phyloP scores from a whole-genome alignment of 495 filamentous ascomycete species.

The Lasiosphaeria miniovina region DNA sequence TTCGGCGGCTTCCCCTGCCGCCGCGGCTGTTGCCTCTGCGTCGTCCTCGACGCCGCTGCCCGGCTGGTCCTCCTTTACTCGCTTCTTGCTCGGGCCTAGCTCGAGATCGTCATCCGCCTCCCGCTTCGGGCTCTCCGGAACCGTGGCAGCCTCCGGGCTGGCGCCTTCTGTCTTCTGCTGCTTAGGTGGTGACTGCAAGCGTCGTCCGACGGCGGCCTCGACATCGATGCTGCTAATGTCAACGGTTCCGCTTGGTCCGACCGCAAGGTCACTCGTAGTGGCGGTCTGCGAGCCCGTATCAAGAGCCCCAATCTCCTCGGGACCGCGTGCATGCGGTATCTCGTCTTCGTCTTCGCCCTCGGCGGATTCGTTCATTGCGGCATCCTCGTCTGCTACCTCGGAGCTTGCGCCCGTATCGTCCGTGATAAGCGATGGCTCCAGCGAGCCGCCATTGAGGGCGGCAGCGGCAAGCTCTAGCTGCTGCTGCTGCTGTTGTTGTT shows the following conservation, averaged over 20 bases:
- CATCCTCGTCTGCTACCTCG: conserved; percentile 31
- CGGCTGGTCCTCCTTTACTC: conserved; percentile 33
- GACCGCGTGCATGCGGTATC: conserved; percentile 75
- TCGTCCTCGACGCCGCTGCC: conserved; percentile 17
- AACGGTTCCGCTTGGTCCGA: conserved; percentile 26
- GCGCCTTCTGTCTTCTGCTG: background rate
- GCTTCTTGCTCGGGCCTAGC: conserved; percentile 32
- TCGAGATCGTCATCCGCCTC: conserved; percentile 45
- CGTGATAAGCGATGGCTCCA: background rate
- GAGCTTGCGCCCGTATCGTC: background rate
- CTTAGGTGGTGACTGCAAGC: conserved; percentile 20
- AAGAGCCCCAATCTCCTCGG: conserved; percentile 76
- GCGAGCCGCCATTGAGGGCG: conserved; percentile 27
- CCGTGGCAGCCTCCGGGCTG: conserved; percentile 1
- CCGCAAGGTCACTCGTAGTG: conserved; percentile 20
- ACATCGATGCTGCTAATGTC: conserved; percentile 51
- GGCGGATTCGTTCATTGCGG: conserved; percentile 24
- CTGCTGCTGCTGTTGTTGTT: conserved; percentile 22
- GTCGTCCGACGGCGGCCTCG: conserved; percentile 52
- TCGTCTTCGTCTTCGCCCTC: conserved; percentile 55
- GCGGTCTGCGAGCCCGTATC: conserved; percentile 76
- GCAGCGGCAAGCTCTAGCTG: conserved; percentile 14
- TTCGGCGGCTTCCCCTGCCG: conserved; percentile 20
- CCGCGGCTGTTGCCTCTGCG: conserved; percentile 6
- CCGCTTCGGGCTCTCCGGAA: conserved; percentile 37